These are phyloP conservation scores for Leishmania guyanensis DNA, from an alignment of 208 protist species.

Conservation along the genomic window DNA sequence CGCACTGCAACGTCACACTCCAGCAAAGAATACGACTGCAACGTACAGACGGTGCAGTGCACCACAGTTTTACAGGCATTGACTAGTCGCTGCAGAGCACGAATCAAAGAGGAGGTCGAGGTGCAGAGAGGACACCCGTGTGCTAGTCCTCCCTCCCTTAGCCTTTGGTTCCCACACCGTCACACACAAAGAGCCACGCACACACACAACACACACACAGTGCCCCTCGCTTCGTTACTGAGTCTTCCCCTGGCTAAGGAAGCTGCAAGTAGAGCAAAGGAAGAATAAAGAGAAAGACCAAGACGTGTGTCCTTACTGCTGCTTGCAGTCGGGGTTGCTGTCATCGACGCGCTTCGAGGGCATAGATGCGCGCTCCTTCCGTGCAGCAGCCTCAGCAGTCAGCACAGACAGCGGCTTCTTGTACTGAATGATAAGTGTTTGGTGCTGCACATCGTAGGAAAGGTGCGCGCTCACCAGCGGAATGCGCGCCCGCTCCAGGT, in stretches of 20 bases:
- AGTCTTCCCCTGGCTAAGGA: neutral
- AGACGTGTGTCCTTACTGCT: slow-evolving; percentile 47
- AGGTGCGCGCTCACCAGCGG: slow-evolving; percentile 67
- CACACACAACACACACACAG: neutral
- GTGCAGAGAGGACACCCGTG: neutral
- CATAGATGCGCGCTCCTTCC: slow-evolving; percentile 77
- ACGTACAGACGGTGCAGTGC: neutral
- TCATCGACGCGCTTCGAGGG: slow-evolving; percentile 69
- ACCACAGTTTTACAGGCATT: neutral
- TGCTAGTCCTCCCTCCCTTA: neutral
- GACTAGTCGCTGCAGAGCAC: neutral
- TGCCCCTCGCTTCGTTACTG: neutral
- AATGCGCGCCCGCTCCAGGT: slow-evolving; percentile 68
- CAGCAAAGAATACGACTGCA: neutral
- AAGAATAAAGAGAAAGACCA: neutral
- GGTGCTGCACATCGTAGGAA: slow-evolving; percentile 86
- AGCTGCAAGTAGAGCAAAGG: neutral
- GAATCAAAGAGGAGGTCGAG: neutral
- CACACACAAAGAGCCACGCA: neutral
- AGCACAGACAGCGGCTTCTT: slow-evolving; percentile 86
- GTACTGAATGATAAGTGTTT: slow-evolving; percentile 94
- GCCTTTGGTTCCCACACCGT: neutral
- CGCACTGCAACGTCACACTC: neutral
- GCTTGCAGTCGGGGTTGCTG: slow-evolving; percentile 54
- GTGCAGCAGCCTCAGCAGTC: slow-evolving; percentile 65